Evolutionary conservation across 106 monocot species (phyloP).

Genomic region (Dactylorhiza incarnata): DNA sequence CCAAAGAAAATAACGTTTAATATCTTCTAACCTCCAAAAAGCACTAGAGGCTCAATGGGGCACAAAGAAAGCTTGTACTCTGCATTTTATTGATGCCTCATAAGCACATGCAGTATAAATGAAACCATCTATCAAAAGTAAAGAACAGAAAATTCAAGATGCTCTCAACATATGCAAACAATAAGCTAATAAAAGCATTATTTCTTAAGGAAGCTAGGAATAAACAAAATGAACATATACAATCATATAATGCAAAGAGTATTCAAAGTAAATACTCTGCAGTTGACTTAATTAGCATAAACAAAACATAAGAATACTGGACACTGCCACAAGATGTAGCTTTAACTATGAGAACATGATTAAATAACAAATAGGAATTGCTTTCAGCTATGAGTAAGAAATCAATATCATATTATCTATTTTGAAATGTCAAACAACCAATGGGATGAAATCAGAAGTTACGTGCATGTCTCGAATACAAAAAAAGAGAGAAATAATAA

Average conservation of each 20-base stretch:
- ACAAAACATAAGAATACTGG: background rate
- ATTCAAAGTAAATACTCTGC: background rate
- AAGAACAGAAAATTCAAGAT: background rate
- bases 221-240: no score
- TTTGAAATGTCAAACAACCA: no score
- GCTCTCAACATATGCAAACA: no score
- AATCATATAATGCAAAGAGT: no score
- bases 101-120: slow-evolving; percentile 49
- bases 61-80: slow-evolving; percentile 97
- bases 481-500: background rate
- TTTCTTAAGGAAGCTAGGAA: no score
- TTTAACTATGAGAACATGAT: background rate
- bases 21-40: slow-evolving; percentile 75
- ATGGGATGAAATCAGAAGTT: background rate
- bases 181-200: no score
- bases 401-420: slow-evolving; percentile 1
- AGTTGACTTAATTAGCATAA: background rate
- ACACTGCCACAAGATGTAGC: no score
- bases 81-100: slow-evolving; percentile 82
- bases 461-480: background rate
- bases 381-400: no score
- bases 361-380: background rate
- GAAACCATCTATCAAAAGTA: background rate
- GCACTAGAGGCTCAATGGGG: slow-evolving; percentile 68
- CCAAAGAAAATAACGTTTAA: no score